Base-by-base conservation (phyloP, 352 stramenopile species). In the Pythium insidiosum region DNA sequence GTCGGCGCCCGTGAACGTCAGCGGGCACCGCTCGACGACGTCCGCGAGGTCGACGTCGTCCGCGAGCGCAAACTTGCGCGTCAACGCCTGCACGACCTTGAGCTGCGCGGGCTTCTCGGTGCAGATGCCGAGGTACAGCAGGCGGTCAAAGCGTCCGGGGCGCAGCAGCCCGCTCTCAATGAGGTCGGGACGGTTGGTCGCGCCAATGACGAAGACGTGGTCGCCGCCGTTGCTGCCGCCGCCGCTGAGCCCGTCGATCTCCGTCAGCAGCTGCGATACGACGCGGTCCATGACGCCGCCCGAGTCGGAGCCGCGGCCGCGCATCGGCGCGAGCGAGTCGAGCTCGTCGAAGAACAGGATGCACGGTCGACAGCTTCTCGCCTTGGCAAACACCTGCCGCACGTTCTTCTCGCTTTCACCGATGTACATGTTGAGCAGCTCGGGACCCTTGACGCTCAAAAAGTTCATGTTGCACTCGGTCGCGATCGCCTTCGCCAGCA, bases 391-490 rank as follows among this genome's bases (percentile, higher is more conserved):
- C 2, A 98, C 77, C 42, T 92, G 79, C 7, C 95, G 81, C 20
- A 99, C 84, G 53, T 98, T 98, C 28, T 94, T 94, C 66, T 98
- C 96, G 34, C 84, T 97, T 68, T 98, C 96, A 24, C 96, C 96
- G 37, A 99, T 96, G 65, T 98, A 99, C 63, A 96, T 97, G 63
- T 97, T 96, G 29, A 99, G 77, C 31, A 99, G 62, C 61, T 98
- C 94, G 1, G 91, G 92, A 0, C 82, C 94, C 54, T 98, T 98
- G 34, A 99, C 89, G 42, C 87, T 97, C 29, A 98, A 55, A 47
- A 98, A 98, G 37, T 96, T 96, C 36, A 98, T 70, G 16, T 94
- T 88, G 62, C 89, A 98, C 56, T 98, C 93, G 4, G 88, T 97
- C 31, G 95, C 95, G 28, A 98, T 96, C 0, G 94, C 94, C 59